Evolutionary conservation across 2,329 filamentous ascomycete genomes (phyloP), one percentile per base, ranked within the genome.

Genomic region (Westerdykella aurantiaca): DNA sequence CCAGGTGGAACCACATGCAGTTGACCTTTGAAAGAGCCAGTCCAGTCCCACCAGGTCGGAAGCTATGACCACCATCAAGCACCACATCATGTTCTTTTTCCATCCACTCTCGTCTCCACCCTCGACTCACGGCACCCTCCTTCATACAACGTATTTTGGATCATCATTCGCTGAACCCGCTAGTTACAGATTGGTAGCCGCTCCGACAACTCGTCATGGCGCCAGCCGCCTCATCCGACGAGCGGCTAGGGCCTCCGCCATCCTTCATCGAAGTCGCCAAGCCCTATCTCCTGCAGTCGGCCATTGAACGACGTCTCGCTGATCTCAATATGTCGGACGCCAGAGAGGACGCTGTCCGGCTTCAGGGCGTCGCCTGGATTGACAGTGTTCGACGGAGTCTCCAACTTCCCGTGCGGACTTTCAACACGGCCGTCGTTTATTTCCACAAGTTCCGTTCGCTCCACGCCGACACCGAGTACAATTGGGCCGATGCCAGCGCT

Each of bases 371-470:
- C 9, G 80, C 88, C 46, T 85, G 91, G 76, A 91, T 98, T 49
- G 88, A 96, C 60, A 86, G 82, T 48, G 85, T 95, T 34, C 80
- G 91, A 38, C 81, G 83, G 56, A 79, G 80, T 17, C 74, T 98
- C 40, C 84, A 87, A 55, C 71, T 98, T 37, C 93, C 93, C 1
- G 82, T 96, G 18, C 85, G 87, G 47, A 97, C 93, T 0, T 96
- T 88, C 67, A 87, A 91, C 56, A 95, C 91, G 0, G 93, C 93
- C 1, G 88, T 85, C 50, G 83, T 86, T 13, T 95, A 95, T 66
- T 98, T 90, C 63, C 91, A 97, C 73, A 89, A 89, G 55, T 96
- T 96, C 65, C 83, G 91, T 25, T 77, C 97, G 41, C 80, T 85
- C 37, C 89, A 95, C 60, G 79, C 83, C n/a, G 88, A 90, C 55